Percentiles rank a stretch among this genome's conserved stretches.
These are phyloP conservation scores for Triticum dicoccoides DNA, from an alignment of 176 grass and related monocot species.

Conservation along the genomic window DNA sequence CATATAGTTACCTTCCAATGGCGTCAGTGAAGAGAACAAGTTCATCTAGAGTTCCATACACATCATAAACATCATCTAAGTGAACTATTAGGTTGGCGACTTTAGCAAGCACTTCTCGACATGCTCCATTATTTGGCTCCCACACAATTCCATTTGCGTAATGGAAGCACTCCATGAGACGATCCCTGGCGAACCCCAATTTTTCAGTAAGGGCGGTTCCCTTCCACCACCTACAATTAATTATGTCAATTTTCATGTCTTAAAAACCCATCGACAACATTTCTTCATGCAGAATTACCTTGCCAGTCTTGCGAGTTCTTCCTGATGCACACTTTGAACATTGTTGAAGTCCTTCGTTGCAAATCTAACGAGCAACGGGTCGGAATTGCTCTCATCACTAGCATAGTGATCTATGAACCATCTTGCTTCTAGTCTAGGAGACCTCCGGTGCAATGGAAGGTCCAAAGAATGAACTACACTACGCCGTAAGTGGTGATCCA, in stretches of 20 bases:
- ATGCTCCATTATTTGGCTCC: slow-evolving; percentile 3
- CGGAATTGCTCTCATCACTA: neutral
- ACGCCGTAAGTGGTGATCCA: neutral
- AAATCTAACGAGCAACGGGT: neutral
- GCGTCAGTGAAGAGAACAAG: slow-evolving; percentile 10
- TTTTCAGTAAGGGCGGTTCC: neutral
- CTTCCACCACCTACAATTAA: slow-evolving; percentile 18
- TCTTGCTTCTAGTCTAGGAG: slow-evolving; percentile 16
- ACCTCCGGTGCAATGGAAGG: slow-evolving; percentile 11
- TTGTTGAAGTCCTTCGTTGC: slow-evolving; percentile 30
- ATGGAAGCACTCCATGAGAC: slow-evolving; percentile 33
- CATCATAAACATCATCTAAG: slow-evolving; percentile 45
- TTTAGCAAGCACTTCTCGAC: slow-evolving; percentile 20
- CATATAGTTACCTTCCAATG: slow-evolving; percentile 9
- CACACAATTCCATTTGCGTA: neutral
- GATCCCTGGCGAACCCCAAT: slow-evolving; percentile 14
- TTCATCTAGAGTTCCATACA: slow-evolving; percentile 36
- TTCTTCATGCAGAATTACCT: neutral
- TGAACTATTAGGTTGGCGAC: neutral
- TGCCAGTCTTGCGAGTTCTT: slow-evolving; percentile 8
- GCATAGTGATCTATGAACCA: slow-evolving; percentile 21
- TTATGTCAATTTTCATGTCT: neutral
- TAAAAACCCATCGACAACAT: neutral
- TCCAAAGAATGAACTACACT: neutral
- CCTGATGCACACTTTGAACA: slow-evolving; percentile 15